Percentiles rank a stretch among this genome's conserved stretches.
Evolutionary conservation across 2,329 filamentous ascomycete genomes (phyloP).

Genomic region (Coleophoma eucalyptorum): DNA sequence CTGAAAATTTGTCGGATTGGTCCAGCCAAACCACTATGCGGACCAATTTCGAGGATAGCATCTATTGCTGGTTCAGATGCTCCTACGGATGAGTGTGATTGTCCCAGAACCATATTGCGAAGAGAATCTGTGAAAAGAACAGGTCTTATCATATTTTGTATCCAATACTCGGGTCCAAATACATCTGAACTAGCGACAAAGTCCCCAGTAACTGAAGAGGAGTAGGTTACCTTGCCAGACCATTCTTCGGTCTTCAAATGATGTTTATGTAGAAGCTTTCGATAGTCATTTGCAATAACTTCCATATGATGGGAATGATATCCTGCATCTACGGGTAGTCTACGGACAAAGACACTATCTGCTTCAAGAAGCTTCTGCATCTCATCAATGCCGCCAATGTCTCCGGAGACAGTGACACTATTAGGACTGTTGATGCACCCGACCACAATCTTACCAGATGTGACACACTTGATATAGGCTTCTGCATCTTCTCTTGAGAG

Average conservation of each 20-base stretch:
- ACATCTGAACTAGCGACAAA: not conserved
- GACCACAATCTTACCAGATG: slow-evolving; percentile 14
- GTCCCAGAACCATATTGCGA: slow-evolving; percentile 1
- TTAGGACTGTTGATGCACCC: slow-evolving; percentile 30
- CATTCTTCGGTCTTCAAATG: not conserved
- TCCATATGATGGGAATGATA: slow-evolving; percentile 38
- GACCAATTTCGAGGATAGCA: slow-evolving; percentile 1
- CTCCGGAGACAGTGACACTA: slow-evolving; percentile 34
- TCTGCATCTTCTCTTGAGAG: slow-evolving; percentile 18
- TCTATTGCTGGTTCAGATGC: not conserved
- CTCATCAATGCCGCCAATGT: slow-evolving; percentile 5
- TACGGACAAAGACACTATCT: slow-evolving; percentile 24
- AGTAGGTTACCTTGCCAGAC: not conserved
- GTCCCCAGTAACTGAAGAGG: slow-evolving; percentile 31
- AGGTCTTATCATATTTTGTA: slow-evolving; percentile 37
- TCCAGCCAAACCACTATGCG: slow-evolving; percentile 5
- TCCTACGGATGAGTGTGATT: slow-evolving; percentile 2
- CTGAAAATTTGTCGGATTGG: not conserved
- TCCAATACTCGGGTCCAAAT: slow-evolving; percentile 38
- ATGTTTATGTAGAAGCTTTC: not conserved
- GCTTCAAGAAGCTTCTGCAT: slow-evolving; percentile 17
- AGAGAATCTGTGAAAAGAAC: slow-evolving; percentile 33
- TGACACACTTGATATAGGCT: slow-evolving; percentile 12
- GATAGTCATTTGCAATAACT: slow-evolving; percentile 6
- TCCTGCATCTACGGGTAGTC: slow-evolving; percentile 33